phyloP scores from a whole-genome alignment of 306 rosid genomes.

The Hylodesmum podocarpum region DNA sequence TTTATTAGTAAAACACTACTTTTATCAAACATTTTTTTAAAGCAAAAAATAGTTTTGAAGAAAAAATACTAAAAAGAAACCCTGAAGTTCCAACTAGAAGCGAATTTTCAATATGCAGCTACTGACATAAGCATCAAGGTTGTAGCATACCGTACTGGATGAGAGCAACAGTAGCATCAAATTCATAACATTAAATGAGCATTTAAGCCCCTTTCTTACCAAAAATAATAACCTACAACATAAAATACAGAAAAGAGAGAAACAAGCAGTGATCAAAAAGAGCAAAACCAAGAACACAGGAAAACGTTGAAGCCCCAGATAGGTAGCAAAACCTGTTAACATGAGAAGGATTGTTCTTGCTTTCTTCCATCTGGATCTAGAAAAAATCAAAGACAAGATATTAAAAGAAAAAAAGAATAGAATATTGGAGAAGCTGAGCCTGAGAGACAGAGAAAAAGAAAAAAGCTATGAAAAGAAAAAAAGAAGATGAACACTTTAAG shows the following conservation, averaged over 20 bases:
- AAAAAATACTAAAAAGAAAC: background rate
- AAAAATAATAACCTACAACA: background rate
- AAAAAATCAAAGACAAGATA: slow-evolving; percentile 15
- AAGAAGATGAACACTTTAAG: slow-evolving; percentile 11
- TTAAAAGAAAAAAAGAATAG: background rate
- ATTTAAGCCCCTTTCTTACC: background rate
- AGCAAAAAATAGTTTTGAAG: background rate
- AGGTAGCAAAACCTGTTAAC: slow-evolving; percentile 46
- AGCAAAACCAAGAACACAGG: background rate
- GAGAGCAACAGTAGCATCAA: slow-evolving; percentile 20
- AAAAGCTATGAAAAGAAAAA: background rate
- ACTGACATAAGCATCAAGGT: background rate
- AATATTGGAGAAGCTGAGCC: background rate
- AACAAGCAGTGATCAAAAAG: slow-evolving; percentile 5
- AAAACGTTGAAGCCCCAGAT: slow-evolving; percentile 17
- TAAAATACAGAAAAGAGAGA: background rate
- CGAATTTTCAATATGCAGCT: background rate
- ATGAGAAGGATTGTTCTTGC: slow-evolving; percentile 30
- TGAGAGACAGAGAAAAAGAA: background rate
- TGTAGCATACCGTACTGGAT: slow-evolving; percentile 9
- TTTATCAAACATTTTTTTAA: background rate
- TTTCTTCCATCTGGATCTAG: slow-evolving; percentile 42
- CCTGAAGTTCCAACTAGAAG: slow-evolving; percentile 1
- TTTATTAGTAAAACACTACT: background rate
- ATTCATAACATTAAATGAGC: background rate